phyloP scores from a whole-genome alignment of 1,284 basidiomycete genomes.

The Ganoderma boninense region DNA sequence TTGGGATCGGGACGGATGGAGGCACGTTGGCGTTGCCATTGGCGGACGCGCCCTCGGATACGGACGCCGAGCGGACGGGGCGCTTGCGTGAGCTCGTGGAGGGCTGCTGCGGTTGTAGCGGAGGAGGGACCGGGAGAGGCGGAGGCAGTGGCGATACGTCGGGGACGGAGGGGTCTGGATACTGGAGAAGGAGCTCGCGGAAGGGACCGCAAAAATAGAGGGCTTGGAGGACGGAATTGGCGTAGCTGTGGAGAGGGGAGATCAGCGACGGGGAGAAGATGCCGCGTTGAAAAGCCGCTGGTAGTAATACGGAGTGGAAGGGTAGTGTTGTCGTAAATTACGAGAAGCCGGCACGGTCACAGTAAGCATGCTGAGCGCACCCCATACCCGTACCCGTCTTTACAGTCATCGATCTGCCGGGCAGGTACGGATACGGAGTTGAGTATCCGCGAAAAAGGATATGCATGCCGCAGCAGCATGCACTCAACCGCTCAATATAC shows the following conservation, averaged over 20 bases:
- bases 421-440: neutral
- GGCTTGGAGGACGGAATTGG: conserved; percentile 96
- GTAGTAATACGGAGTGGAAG: neutral
- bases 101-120: conserved; percentile 52
- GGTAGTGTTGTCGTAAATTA: neutral
- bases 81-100: conserved; percentile 36
- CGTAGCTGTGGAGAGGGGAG: conserved; percentile 72
- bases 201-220: conserved; percentile 92
- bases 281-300: neutral
- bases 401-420: no score
- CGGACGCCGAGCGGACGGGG: conserved; percentile 36
- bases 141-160: conserved; percentile 39
- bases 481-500: no score
- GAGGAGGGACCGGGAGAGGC: conserved; percentile 47
- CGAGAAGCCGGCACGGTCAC: neutral
- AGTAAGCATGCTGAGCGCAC: neutral
- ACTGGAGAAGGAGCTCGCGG: conserved; percentile 75
- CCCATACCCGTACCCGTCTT: neutral
- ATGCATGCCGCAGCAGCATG: neutral
- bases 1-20: conserved; percentile 52
- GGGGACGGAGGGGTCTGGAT: conserved; percentile 54
- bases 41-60: conserved; percentile 31
- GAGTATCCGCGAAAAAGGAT: neutral
- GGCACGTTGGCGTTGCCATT: conserved; percentile 34
- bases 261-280: neutral